Percentiles rank a stretch among this genome's conserved stretches.
Conservation (phyloP, 1,139 yeast genomes). For the Kodamaea arcana region DNA sequence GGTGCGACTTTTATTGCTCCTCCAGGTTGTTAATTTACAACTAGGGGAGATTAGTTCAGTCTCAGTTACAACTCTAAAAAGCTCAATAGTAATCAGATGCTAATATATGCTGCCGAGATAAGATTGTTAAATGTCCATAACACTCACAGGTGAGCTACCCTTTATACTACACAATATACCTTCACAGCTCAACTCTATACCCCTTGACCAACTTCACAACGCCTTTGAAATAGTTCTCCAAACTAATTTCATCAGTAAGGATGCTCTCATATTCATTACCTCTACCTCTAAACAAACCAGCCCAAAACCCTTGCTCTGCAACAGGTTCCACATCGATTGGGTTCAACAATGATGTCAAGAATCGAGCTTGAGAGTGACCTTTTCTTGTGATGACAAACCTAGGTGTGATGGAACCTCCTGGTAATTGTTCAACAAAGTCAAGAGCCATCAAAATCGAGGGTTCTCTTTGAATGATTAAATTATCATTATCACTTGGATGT, state of each 20-base stretch:
- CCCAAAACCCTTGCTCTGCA: conserved; percentile 2
- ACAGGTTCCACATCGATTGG: conserved; percentile 13
- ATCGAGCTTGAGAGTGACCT: conserved; percentile 34
- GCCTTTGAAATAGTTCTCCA: conserved; percentile 15
- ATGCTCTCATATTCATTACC: conserved; percentile 3
- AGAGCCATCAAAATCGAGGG: conserved; percentile 12
- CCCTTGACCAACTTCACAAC: conserved; percentile 10
- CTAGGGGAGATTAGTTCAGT: too few relatives aligned
- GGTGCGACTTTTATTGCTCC: too few relatives aligned
- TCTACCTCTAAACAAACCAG: conserved; percentile 3
- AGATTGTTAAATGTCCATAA: too few relatives aligned
- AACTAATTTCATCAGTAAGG: conserved; percentile 14
- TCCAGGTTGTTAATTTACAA: too few relatives aligned
- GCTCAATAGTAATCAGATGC: too few relatives aligned
- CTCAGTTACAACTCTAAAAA: too few relatives aligned
- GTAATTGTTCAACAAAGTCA: conserved; percentile 11
- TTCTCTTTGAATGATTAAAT: conserved; percentile 14
- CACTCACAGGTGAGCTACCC: too few relatives aligned
- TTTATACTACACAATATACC: too few relatives aligned
- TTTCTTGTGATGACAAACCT: conserved; percentile 27
- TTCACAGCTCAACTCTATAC: conserved; percentile 5
- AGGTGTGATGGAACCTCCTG: conserved; percentile 9
- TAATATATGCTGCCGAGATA: too few relatives aligned
- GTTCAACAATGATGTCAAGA: conserved; percentile 25
- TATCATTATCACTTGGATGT: conserved; percentile 33